Conservation (phyloP, 306 rosid genomes). For the Cercis canadensis region DNA sequence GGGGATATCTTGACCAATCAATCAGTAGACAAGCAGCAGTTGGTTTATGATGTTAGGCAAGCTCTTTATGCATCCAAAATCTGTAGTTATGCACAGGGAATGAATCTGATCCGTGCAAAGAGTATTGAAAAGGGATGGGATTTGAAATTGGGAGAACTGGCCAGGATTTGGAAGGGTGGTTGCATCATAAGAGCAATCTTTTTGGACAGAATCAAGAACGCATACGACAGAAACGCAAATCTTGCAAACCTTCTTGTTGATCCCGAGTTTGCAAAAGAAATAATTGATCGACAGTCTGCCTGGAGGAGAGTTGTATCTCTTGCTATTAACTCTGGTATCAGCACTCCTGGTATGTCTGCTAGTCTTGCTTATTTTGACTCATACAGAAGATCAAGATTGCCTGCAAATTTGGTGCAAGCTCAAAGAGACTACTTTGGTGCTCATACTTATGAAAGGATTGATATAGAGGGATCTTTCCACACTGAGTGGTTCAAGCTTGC, state of each 20-base stretch:
- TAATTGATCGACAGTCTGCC: slow-evolving; percentile 80
- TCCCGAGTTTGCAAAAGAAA: slow-evolving; percentile 91
- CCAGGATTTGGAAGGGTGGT: slow-evolving; percentile 97
- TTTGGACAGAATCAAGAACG: slow-evolving; percentile 87
- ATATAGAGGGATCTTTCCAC: slow-evolving; percentile 79
- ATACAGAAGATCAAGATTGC: slow-evolving; percentile 79
- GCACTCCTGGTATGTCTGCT: slow-evolving; percentile 94
- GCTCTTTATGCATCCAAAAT: slow-evolving; percentile 94
- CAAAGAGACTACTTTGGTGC: slow-evolving; percentile 95
- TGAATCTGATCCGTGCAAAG: slow-evolving; percentile 94
- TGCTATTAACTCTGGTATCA: slow-evolving; percentile 83
- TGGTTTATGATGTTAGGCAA: slow-evolving; percentile 85
- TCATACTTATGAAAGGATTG: slow-evolving; percentile 85
- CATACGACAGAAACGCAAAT: slow-evolving; percentile 75
- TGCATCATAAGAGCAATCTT: slow-evolving; percentile 87
- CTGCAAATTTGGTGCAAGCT: slow-evolving; percentile 95
- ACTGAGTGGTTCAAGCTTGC: slow-evolving; percentile 97
- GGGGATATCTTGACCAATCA: slow-evolving; percentile 59
- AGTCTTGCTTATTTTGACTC: slow-evolving; percentile 90
- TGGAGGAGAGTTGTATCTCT: slow-evolving; percentile 92
- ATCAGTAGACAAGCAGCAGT: slow-evolving; percentile 69
- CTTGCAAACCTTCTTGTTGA: slow-evolving; percentile 95
- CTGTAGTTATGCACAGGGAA: slow-evolving; percentile 96
- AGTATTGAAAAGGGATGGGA: slow-evolving; percentile 86
- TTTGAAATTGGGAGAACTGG: slow-evolving; percentile 79